Evolutionary conservation across 345 rosid species (phyloP).

Genomic region (Durio zibethinus): DNA sequence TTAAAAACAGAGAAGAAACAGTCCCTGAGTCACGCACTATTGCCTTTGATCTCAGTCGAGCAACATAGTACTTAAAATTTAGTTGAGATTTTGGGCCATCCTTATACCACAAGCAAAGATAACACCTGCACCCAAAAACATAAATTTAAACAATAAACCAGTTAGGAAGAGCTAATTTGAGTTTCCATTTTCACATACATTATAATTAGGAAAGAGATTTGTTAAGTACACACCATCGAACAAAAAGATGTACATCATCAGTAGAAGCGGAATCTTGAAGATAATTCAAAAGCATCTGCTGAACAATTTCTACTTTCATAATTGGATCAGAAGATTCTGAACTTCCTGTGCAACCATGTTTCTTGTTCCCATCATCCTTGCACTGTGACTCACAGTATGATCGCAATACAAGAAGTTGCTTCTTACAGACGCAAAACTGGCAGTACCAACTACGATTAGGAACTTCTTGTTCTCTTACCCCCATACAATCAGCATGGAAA

Average conservation of each 20-base stretch:
- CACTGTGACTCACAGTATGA: slow-evolving; percentile 64
- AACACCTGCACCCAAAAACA: slow-evolving; percentile 57
- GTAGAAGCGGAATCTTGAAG: slow-evolving; percentile 80
- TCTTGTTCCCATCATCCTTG: slow-evolving; percentile 43
- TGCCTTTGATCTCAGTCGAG: slow-evolving; percentile 78
- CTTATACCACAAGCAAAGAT: slow-evolving; percentile 90
- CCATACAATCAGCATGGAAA: slow-evolving; percentile 93
- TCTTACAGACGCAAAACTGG: slow-evolving; percentile 73
- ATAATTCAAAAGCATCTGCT: slow-evolving; percentile 86
- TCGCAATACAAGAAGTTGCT: slow-evolving; percentile 79
- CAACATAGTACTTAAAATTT: slow-evolving; percentile 60
- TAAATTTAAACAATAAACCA: slow-evolving; percentile 5
- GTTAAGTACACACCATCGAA: slow-evolving; percentile 67
- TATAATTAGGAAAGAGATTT: slow-evolving; percentile 11
- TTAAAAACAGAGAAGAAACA: slow-evolving; percentile 49
- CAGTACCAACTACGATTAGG: slow-evolving; percentile 72
- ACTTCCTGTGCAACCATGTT: slow-evolving; percentile 17
- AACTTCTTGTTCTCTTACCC: slow-evolving; percentile 70
- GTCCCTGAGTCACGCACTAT: slow-evolving; percentile 76
- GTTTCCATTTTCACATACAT: not conserved
- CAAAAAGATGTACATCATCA: slow-evolving; percentile 75
- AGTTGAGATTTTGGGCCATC: slow-evolving; percentile 77
- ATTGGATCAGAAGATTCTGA: slow-evolving; percentile 42
- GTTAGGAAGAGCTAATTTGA: not conserved
- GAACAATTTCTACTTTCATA: slow-evolving; percentile 66